These are phyloP conservation scores for Phytophthora fragariaefolia DNA, from an alignment of 352 stramenopile genomes.

Conservation along the genomic window DNA sequence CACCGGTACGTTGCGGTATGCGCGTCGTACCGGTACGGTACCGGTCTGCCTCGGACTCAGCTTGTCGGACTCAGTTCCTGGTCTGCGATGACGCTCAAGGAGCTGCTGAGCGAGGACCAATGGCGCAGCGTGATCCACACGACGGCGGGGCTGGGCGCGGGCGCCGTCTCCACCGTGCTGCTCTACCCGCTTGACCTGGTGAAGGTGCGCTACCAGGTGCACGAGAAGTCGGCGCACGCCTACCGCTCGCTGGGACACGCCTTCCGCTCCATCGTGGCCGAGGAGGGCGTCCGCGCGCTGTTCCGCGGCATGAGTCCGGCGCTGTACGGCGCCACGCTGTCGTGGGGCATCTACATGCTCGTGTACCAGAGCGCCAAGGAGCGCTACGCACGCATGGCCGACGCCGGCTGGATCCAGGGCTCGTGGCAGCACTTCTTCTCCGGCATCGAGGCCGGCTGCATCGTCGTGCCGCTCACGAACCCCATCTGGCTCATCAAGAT, in stretches of 20 bases:
- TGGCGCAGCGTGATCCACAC: slow-evolving; percentile 76
- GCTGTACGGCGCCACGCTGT: slow-evolving; percentile 95
- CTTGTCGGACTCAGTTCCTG: slow-evolving; percentile 3
- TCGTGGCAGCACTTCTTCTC: slow-evolving; percentile 88
- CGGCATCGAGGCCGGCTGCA: slow-evolving; percentile 75
- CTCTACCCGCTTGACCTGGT: slow-evolving; percentile 98
- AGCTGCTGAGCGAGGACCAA: slow-evolving; percentile 66
- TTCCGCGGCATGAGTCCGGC: slow-evolving; percentile 96
- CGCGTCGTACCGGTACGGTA: too few species aligned
- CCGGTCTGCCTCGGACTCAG: slow-evolving; percentile 3
- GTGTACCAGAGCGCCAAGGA: slow-evolving; percentile 97
- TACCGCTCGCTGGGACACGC: slow-evolving; percentile 78
- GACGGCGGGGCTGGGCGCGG: slow-evolving; percentile 72
- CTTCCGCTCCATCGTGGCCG: slow-evolving; percentile 75
- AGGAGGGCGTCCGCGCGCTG: slow-evolving; percentile 90
- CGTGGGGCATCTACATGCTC: slow-evolving; percentile 99
- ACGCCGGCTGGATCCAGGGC: slow-evolving; percentile 73
- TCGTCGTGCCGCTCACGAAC: slow-evolving; percentile 98
- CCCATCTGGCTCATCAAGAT: slow-evolving; percentile 99
- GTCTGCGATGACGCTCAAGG: slow-evolving; percentile 41
- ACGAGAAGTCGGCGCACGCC: slow-evolving; percentile 81
- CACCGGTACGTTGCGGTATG: too few species aligned
- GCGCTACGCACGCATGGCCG: slow-evolving; percentile 73
- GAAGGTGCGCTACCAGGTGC: slow-evolving; percentile 97
- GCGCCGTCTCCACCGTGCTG: slow-evolving; percentile 79